Base-by-base conservation (phyloP, 73 alveolate genomes). In the Paramecium biaurelia region DNA sequence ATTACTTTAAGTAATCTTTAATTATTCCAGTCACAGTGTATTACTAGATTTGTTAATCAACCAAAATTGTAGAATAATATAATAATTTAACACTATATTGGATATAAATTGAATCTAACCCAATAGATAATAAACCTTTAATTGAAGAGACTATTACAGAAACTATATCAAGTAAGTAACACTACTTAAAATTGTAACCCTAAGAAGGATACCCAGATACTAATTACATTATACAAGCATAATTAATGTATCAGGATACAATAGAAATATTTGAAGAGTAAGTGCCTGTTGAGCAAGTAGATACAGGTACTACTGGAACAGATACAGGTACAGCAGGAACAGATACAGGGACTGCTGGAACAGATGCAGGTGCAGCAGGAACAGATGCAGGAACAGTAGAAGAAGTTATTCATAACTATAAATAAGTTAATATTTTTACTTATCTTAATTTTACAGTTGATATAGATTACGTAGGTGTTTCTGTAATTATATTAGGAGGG, bases 401-500 rank as follows among this genome's bases (percentile, higher is more conserved):
- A 21, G 68, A 53, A 18, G 68, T 18, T 18, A 21, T 53, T 53
- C 68, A 53, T 53, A 0, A 2, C 3, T 53, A 53, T 18, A 24
- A 67, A 67, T 0, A 24, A 67, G 12, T 67, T 21, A 14, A 28
- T 30, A 67, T 67, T 24, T 30, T 24, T 34, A 34, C 47, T 21
- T 34, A 12, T 7, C 53, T 67, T 67, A 67, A 34, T 67, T 67
- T 67, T 67, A 67, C 85, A 14, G 9, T 67, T 10, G 47, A 67
- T 14, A 34, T 67, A 2, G 47, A 67, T 7, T 67, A 67, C n/a
- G 53, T 67, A 0, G 85, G 85, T 6, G 47, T 67, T 30, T 28
- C 85, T 14, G 85, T 67, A n/a, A 67, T 67, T 20, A 67, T 67
- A 14, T 28, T 67, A n/a, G 85, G 85, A 24, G 85, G 85, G 3